Percentiles rank a stretch among this genome's conserved stretches.
These are phyloP conservation scores for Colletotrichum lini DNA, from an alignment of 2,329 filamentous ascomycete genomes.

Conservation along the genomic window DNA sequence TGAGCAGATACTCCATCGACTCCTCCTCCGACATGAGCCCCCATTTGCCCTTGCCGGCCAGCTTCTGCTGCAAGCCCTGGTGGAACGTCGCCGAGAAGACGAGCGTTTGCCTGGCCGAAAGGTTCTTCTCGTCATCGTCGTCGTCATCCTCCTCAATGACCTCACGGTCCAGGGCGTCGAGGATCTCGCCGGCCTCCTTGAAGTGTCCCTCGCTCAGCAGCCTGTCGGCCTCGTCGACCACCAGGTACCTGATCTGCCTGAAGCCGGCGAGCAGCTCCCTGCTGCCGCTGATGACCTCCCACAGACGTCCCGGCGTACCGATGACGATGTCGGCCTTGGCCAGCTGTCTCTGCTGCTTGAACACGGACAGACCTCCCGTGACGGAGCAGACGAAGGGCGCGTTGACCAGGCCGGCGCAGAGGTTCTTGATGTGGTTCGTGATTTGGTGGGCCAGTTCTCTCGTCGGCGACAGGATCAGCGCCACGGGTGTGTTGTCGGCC, in stretches of 20 bases:
- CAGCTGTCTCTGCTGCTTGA: slow-evolving; percentile 92
- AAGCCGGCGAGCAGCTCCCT: slow-evolving; percentile 79
- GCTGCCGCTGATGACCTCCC: slow-evolving; percentile 90
- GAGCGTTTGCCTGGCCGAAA: slow-evolving; percentile 81
- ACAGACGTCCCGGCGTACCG: slow-evolving; percentile 90
- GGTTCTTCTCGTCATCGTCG: slow-evolving; percentile 61
- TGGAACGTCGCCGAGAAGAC: slow-evolving; percentile 98
- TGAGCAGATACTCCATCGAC: slow-evolving; percentile 92
- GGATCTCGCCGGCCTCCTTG: slow-evolving; percentile 91
- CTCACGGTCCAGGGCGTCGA: slow-evolving; percentile 82
- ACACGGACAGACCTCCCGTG: slow-evolving; percentile 92
- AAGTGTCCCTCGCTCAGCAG: slow-evolving; percentile 94
- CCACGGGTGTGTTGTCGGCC: slow-evolving; percentile 69
- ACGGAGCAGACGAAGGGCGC: slow-evolving; percentile 86
- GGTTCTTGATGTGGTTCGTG: slow-evolving; percentile 81
- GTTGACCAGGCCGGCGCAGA: slow-evolving; percentile 75
- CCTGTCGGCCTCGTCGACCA: slow-evolving; percentile 94
- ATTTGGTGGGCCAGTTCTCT: slow-evolving; percentile 95
- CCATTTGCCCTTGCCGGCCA: slow-evolving; percentile 80
- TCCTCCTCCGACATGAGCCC: slow-evolving; percentile 76
- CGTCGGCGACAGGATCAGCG: slow-evolving; percentile 90
- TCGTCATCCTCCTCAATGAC: slow-evolving; percentile 72
- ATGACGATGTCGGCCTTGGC: slow-evolving; percentile 92
- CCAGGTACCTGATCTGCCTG: slow-evolving; percentile 82
- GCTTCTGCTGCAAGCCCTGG: slow-evolving; percentile 90